phyloP scores from a whole-genome alignment of 129 eudicot genomes.

The Logfia minima region DNA sequence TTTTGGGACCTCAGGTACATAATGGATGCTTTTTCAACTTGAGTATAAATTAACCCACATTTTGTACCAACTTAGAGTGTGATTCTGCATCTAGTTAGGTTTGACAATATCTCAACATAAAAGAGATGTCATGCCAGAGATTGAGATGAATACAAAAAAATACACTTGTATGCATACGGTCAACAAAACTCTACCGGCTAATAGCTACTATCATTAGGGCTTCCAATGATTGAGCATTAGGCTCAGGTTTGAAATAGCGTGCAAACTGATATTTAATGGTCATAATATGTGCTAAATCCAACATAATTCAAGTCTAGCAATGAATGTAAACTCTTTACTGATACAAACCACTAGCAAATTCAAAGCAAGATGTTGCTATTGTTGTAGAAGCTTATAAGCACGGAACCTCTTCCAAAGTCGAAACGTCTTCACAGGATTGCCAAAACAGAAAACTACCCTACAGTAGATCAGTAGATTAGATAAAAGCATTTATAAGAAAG shows the following conservation, averaged over 20 bases:
- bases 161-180: background rate
- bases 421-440: slow-evolving; percentile 21
- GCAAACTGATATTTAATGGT: slow-evolving; percentile 25
- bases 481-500: background rate
- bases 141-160: background rate
- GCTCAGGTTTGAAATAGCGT: slow-evolving; percentile 24
- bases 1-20: background rate
- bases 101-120: background rate
- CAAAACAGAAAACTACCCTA: slow-evolving; percentile 19
- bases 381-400: slow-evolving; percentile 19
- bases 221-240: background rate
- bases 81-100: background rate
- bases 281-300: slow-evolving; percentile 29
- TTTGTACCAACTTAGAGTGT: background rate
- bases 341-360: slow-evolving; percentile 27
- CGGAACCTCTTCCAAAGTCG: background rate
- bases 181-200: background rate
- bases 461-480: background rate
- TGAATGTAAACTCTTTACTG: slow-evolving; percentile 8
- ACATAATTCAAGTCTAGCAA: slow-evolving; percentile 26
- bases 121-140: no score
- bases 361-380: slow-evolving; percentile 7
- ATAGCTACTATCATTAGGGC: background rate
- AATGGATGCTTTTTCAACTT: background rate
- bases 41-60: background rate